A percentile compares a stretch with the other conserved stretches of the same genome.
Conservation (phyloP, 2,329 filamentous ascomycete species). For the Venturia oleaginea region DNA sequence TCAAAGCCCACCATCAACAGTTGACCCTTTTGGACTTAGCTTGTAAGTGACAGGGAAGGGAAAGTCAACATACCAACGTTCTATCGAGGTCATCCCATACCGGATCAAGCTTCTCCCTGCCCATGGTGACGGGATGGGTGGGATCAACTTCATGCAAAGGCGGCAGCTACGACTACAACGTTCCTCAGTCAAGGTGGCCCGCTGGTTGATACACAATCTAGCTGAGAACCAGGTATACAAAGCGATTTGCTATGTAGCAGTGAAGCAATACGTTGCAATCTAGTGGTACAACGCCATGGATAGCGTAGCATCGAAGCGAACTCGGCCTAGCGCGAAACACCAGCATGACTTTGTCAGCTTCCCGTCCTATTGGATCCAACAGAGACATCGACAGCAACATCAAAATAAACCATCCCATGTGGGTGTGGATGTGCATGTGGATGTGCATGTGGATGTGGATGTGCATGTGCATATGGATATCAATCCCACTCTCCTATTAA, state of each 20-base stretch:
- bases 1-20: constrained; percentile 80
- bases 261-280: neutral
- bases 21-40: constrained; percentile 49
- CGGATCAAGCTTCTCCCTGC: constrained; percentile 36
- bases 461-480: too few relatives aligned
- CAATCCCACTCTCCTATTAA: neutral
- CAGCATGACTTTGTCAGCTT: neutral
- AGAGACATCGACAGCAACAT: too few relatives aligned
- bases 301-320: neutral
- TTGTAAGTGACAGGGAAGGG: neutral
- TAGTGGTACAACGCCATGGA: neutral
- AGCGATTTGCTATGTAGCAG: neutral
- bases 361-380: neutral
- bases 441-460: too few relatives aligned
- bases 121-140: constrained; percentile 13
- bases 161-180: neutral
- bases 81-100: constrained; percentile 64
- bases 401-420: too few relatives aligned
- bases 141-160: constrained; percentile 4
- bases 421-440: too few relatives aligned
- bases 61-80: constrained; percentile 30
- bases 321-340: neutral
- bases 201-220: neutral
- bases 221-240: neutral
- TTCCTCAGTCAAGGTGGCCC: neutral